Percentiles rank a stretch among this genome's conserved stretches.
phyloP scores from a whole-genome alignment of 805 yeast species.

The Cyberlindnera amylophila region DNA sequence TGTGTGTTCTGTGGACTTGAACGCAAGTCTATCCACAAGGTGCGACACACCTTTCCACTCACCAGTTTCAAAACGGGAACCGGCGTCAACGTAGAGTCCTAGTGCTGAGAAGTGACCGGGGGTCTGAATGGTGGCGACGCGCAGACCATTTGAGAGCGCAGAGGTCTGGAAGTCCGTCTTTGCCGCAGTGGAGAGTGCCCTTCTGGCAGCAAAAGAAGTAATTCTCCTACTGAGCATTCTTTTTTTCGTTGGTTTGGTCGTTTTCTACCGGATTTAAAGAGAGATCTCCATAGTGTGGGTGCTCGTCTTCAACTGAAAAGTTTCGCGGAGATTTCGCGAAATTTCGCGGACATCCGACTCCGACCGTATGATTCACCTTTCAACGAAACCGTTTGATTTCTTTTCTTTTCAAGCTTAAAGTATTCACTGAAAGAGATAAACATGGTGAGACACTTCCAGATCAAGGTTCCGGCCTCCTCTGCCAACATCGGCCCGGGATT shows the following conservation, averaged over 20 bases:
- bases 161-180: slow-evolving; percentile 26
- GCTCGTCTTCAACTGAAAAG: not conserved
- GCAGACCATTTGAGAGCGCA: slow-evolving; percentile 68
- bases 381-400: too few relatives aligned
- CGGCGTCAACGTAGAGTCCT: slow-evolving; percentile 87
- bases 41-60: slow-evolving; percentile 73
- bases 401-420: not conserved
- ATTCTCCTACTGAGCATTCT: slow-evolving; percentile 18
- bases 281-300: not conserved
- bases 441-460: slow-evolving; percentile 47
- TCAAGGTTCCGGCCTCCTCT: slow-evolving; percentile 91
- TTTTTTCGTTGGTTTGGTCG: not conserved
- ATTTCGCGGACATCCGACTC: too few relatives aligned
- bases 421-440: too few relatives aligned
- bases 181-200: slow-evolving; percentile 22
- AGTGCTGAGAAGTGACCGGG: slow-evolving; percentile 91
- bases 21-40: slow-evolving; percentile 80
- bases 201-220: slow-evolving; percentile 1
- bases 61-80: slow-evolving; percentile 75
- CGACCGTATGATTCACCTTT: not conserved
- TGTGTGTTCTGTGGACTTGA: slow-evolving; percentile 59
- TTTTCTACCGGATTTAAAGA: not conserved
- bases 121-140: slow-evolving; percentile 77
- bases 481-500: slow-evolving; percentile 99
- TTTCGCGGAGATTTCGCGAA: not conserved